Base-by-base conservation (phyloP, 169 alveolate genomes). In the Besnoitia besnoiti region DNA sequence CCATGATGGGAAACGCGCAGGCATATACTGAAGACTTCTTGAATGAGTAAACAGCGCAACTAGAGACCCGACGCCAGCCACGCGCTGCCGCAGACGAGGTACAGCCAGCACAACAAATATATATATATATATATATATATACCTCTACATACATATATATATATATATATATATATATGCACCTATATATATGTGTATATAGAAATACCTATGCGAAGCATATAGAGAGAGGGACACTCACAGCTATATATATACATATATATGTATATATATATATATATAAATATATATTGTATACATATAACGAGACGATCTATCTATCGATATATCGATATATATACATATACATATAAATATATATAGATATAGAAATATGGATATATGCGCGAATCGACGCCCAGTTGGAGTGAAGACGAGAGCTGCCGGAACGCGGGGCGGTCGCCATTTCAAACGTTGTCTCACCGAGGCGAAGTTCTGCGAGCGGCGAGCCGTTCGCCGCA, bases 401-500 rank as follows among this genome's bases (percentile, higher is more conserved):
- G n/a, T n/a, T n/a, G n/a, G n/a, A n/a, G n/a, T n/a, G n/a, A n/a
- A n/a, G n/a, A n/a, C n/a, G n/a, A n/a, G n/a, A n/a, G n/a, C n/a
- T n/a, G n/a, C n/a, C n/a, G n/a, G n/a, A n/a, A n/a, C n/a, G n/a
- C n/a, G n/a, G n/a, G n/a, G n/a, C n/a, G n/a, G n/a, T n/a, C n/a
- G n/a, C n/a, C n/a, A n/a, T n/a, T n/a, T n/a, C n/a, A n/a, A n/a
- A n/a, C n/a, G n/a, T 40, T 21, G 21, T 10, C 88, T 27, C 51
- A 37, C 96, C 96, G 49, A 95, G 87, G 24, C 95, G 85, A 33
- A 95, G 90, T 50, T 92, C 95, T 5, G 93, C 79, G 33, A 94
- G 73, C 40, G 94, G 94, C 75, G 94, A 84, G 35, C 96, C 96
- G 90, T 95, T 95, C 47, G 87, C 95, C n/a, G 95, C 95, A 27